phyloP scores from a whole-genome alignment of 371 early-diverging fungal genomes.

The Mucor saturninus region DNA sequence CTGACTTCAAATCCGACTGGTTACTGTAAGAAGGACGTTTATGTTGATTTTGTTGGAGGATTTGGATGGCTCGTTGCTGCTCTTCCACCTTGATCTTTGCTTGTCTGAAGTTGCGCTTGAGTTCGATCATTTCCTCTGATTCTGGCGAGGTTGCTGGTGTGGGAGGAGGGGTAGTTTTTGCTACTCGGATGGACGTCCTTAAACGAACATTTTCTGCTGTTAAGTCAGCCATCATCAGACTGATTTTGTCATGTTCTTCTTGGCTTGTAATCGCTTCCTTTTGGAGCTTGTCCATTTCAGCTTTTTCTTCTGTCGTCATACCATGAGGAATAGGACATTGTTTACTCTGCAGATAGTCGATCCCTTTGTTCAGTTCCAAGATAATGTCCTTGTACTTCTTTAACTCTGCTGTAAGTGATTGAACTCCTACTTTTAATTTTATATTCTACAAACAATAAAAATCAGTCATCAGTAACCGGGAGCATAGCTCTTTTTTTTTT shows the following conservation, averaged over 20 bases:
- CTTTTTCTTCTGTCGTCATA: slow-evolving; percentile 57
- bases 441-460: slow-evolving; percentile 47
- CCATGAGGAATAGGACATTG: slow-evolving; percentile 58
- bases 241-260: slow-evolving; percentile 44
- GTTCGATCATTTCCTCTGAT: slow-evolving; percentile 8
- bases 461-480: background rate
- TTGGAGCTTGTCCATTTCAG: slow-evolving; percentile 45
- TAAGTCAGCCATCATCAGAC: slow-evolving; percentile 37
- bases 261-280: slow-evolving; percentile 35
- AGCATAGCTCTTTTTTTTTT: background rate
- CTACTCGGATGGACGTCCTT: slow-evolving; percentile 29
- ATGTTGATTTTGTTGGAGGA: background rate
- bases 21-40: background rate
- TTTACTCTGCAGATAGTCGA: slow-evolving; percentile 54
- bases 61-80: slow-evolving; percentile 37
- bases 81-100: slow-evolving; percentile 40
- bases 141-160: slow-evolving; percentile 10
- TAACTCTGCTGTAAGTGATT: slow-evolving; percentile 50
- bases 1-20: no score
- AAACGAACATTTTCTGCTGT: slow-evolving; percentile 44
- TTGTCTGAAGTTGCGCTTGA: slow-evolving; percentile 26
- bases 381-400: slow-evolving; percentile 58
- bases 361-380: slow-evolving; percentile 47
- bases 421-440: slow-evolving; percentile 57
- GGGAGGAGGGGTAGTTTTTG: slow-evolving; percentile 7